Evolutionary conservation across 345 rosid species (phyloP).

Genomic region (Brassica napus): Da-Ae NC_063444.1:5424501-5425000

Average conservation of each 20-base stretch:
- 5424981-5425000: conserved; percentile 29
- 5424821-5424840: neutral
- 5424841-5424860: conserved; percentile 36
- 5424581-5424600: too few species aligned
- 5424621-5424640: neutral
- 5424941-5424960: neutral
- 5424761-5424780: conserved; percentile 20
- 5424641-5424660: neutral
- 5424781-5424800: neutral
- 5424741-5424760: neutral
- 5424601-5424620: too few species aligned
- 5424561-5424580: too few species aligned
- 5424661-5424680: neutral
- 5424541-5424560: too few species aligned
- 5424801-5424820: neutral
- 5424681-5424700: neutral
- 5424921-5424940: neutral
- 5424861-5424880: conserved; percentile 27
- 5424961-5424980: conserved; percentile 28
- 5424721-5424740: neutral
- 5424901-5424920: conserved; percentile 10
- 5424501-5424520: too few species aligned
- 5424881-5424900: conserved; percentile 27
- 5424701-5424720: neutral
- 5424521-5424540: too few species aligned